Percentiles rank a stretch among this genome's conserved stretches.
Evolutionary conservation across 1,284 basidiomycete species (phyloP).

Genomic region (Rugiboletus extremiorientalis): DNA sequence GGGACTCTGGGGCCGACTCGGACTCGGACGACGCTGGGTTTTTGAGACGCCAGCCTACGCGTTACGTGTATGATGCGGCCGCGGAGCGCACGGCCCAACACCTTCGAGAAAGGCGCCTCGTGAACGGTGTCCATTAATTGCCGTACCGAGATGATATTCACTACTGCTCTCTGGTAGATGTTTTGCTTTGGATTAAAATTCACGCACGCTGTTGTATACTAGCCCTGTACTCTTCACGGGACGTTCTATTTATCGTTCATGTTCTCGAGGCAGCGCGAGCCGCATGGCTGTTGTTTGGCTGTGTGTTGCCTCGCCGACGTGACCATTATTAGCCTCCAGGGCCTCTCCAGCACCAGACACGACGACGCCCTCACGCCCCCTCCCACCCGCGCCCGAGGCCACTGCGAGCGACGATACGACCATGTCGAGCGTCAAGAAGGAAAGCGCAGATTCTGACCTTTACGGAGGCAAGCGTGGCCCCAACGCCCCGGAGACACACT

Average conservation of each 20-base stretch:
- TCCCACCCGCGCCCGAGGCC: neutral
- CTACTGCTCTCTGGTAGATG: slow-evolving; percentile 20
- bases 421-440: slow-evolving; percentile 30
- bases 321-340: too few relatives aligned
- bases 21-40: slow-evolving; percentile 39
- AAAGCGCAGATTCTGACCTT: slow-evolving; percentile 38
- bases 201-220: slow-evolving; percentile 32
- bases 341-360: too few relatives aligned
- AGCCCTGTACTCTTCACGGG: slow-evolving; percentile 23
- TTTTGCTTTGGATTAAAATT: slow-evolving; percentile 12
- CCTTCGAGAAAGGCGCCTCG: slow-evolving; percentile 44
- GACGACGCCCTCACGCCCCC: neutral
- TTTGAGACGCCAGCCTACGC: slow-evolving; percentile 47
- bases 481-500: neutral
- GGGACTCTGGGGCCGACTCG: slow-evolving; percentile 33
- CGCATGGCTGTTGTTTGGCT: slow-evolving; percentile 24
- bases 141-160: neutral
- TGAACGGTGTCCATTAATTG: slow-evolving; percentile 41
- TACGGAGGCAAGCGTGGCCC: slow-evolving; percentile 32
- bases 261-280: neutral
- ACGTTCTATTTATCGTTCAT: slow-evolving; percentile 25
- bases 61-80: slow-evolving; percentile 81
- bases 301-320: slow-evolving; percentile 14
- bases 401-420: slow-evolving; percentile 3
- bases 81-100: slow-evolving; percentile 70